phyloP scores from a whole-genome alignment of 1,139 yeast species.

The Chernovozyma sophiae-reginae region DNA sequence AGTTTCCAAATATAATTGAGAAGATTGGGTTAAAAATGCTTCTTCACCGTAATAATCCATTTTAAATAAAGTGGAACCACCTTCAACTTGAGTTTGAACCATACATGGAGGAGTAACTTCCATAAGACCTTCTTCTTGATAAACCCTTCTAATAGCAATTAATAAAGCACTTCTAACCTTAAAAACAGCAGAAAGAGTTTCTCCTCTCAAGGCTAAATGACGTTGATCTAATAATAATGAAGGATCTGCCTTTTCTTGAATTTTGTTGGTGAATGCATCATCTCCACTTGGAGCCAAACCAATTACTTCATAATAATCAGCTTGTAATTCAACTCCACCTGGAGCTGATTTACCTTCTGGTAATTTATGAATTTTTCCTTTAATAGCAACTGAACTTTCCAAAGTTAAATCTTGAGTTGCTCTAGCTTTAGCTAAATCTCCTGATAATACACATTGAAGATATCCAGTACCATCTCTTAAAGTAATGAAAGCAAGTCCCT shows the following conservation, averaged over 20 bases:
- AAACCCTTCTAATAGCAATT: constrained; percentile 71
- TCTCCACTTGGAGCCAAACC: constrained; percentile 97
- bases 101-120: constrained; percentile 99
- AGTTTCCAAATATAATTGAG: constrained; percentile 95
- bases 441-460: constrained; percentile 81
- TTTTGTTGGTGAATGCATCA: constrained; percentile 89
- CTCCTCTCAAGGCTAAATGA: constrained; percentile 93
- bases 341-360: constrained; percentile 98
- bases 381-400: constrained; percentile 77
- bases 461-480: constrained; percentile 94
- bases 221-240: constrained; percentile 89
- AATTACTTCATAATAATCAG: constrained; percentile 81
- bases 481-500: constrained; percentile 86
- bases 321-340: constrained; percentile 92
- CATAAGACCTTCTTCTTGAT: constrained; percentile 64
- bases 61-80: constrained; percentile 94
- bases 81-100: constrained; percentile 99
- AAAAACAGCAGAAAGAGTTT: constrained; percentile 89
- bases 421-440: constrained; percentile 89
- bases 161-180: constrained; percentile 85
- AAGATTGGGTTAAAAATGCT: constrained; percentile 94
- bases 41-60: constrained; percentile 96
- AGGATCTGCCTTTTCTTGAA: constrained; percentile 93
- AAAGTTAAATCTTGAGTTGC: constrained; percentile 80
- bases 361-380: constrained; percentile 74